Evolutionary conservation across 2,329 filamentous ascomycete genomes (phyloP).

Genomic region (Botrytis galanthina): DNA sequence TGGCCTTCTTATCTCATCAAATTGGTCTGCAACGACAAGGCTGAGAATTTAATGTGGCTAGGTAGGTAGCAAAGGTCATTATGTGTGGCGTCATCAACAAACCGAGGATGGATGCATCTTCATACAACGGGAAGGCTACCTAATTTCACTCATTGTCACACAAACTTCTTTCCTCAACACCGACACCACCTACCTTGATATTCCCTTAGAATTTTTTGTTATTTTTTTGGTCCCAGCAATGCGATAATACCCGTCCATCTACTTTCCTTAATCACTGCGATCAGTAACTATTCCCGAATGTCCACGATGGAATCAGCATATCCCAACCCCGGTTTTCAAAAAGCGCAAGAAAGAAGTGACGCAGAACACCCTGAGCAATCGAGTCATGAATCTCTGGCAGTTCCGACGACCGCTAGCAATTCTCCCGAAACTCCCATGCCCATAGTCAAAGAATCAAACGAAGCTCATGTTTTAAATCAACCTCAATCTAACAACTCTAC

Average conservation of each 20-base stretch:
- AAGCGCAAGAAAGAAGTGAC: conserved; percentile 7
- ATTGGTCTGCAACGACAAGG: background rate
- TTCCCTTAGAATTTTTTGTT: background rate
- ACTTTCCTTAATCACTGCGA: background rate
- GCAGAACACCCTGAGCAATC: background rate
- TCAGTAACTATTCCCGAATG: background rate
- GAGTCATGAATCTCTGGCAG: background rate
- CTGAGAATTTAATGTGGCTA: background rate
- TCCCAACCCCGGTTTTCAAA: background rate
- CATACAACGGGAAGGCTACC: conserved; percentile 1
- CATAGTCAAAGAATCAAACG: background rate
- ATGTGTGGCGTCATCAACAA: conserved; percentile 1
- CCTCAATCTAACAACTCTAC: background rate
- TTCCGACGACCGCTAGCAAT: background rate
- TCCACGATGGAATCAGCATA: conserved; percentile 9
- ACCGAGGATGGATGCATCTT: conserved; percentile 3
- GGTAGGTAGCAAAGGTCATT: background rate
- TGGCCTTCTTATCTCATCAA: background rate
- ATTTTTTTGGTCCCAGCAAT: background rate
- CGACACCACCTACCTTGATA: background rate
- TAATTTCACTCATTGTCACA: background rate
- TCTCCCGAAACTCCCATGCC: background rate
- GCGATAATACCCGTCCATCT: background rate
- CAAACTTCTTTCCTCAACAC: background rate
- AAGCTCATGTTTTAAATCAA: conserved; percentile 16